Conservation (phyloP, 2,329 filamentous ascomycete species). For the Claviceps maximensis region DNA sequence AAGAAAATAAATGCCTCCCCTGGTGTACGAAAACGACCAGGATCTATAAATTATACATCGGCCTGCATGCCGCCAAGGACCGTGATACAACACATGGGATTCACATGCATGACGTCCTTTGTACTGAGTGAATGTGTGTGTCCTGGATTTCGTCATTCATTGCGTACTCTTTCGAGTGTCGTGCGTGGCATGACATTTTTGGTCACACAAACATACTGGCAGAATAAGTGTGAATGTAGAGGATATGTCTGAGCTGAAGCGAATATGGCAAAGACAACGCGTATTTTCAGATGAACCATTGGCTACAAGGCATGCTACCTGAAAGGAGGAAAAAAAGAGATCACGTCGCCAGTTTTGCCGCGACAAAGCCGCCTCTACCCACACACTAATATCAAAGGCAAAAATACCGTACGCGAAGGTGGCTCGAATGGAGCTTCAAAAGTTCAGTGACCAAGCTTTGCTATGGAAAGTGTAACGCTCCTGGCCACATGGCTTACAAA, state of each 20-base stretch:
- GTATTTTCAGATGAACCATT: too few relatives aligned
- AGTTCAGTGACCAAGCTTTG: neutral
- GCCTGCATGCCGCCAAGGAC: neutral
- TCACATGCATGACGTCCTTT: neutral
- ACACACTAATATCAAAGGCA: neutral
- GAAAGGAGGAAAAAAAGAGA: too few relatives aligned
- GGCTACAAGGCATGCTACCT: too few relatives aligned
- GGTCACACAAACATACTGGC: neutral
- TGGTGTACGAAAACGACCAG: too few relatives aligned
- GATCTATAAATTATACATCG: too few relatives aligned
- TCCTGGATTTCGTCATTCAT: neutral
- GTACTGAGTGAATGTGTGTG: neutral
- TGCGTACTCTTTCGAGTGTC: neutral
- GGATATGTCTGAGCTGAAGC: neutral
- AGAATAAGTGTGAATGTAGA: too few relatives aligned
- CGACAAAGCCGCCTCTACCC: neutral
- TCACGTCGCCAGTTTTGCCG: too few relatives aligned
- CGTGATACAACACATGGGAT: neutral
- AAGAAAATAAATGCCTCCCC: too few relatives aligned
- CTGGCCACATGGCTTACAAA: constrained; percentile 3
- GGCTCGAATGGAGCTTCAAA: neutral
- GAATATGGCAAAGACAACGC: neutral
- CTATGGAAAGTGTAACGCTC: neutral
- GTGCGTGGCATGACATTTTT: neutral
- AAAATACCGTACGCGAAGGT: neutral